Percentiles rank a stretch among this genome's conserved stretches.
These are phyloP conservation scores for Tetrahymena elliotti DNA, from an alignment of 73 alveolate species.

Conservation along the genomic window DNA sequence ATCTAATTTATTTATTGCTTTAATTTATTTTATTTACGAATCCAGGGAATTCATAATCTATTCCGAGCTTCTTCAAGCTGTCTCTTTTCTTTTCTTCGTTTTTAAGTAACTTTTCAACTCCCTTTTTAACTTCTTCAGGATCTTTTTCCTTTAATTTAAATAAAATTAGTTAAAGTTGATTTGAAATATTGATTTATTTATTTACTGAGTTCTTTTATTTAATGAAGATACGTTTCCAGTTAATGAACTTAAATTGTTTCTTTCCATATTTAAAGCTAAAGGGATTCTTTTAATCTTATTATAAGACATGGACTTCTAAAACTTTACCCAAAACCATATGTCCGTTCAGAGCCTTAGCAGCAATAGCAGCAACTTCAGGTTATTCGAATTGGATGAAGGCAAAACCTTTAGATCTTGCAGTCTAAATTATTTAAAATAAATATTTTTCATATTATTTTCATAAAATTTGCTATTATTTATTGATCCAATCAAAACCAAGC, in stretches of 20 bases:
- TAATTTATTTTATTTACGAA: not conserved
- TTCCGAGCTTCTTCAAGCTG: slow-evolving; percentile 82
- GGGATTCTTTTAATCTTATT: slow-evolving; percentile 70
- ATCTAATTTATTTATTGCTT: not conserved
- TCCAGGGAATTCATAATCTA: slow-evolving; percentile 83
- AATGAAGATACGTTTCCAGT: slow-evolving; percentile 17
- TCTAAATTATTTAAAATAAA: slow-evolving; percentile 13
- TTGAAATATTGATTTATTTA: too few relatives aligned
- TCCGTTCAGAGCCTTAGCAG: slow-evolving; percentile 89
- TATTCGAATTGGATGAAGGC: slow-evolving; percentile 88
- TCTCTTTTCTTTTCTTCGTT: slow-evolving; percentile 84
- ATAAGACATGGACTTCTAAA: slow-evolving; percentile 72
- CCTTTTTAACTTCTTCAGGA: slow-evolving; percentile 65
- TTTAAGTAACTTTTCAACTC: slow-evolving; percentile 67
- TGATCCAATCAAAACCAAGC: not conserved
- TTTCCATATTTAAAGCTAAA: slow-evolving; percentile 75
- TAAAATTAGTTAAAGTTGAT: too few relatives aligned
- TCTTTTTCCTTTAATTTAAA: slow-evolving; percentile 47
- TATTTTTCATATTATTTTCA: not conserved
- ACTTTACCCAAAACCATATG: slow-evolving; percentile 77
- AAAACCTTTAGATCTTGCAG: slow-evolving; percentile 92
- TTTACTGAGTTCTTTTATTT: slow-evolving; percentile 14
- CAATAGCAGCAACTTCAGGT: slow-evolving; percentile 81
- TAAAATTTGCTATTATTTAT: not conserved
- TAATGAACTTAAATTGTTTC: slow-evolving; percentile 61